These are phyloP conservation scores for Hamamelis virginiana DNA, from an alignment of 164 flowering plant species.

Conservation along the genomic window DNA sequence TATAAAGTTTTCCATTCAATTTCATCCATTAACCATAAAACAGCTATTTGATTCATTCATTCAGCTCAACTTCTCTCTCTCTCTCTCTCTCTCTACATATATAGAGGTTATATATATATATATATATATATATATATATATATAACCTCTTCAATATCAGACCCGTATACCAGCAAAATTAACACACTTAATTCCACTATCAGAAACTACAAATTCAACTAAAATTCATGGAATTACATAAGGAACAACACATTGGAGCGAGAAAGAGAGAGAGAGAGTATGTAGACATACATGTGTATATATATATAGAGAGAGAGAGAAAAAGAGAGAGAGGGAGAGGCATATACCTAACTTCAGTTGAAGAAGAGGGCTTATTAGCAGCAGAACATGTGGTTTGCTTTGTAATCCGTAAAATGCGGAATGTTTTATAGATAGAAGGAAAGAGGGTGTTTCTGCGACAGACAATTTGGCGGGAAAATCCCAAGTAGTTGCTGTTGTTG, in stretches of 20 bases:
- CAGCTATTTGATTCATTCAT: neutral
- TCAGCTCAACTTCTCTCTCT: neutral
- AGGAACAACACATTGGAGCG: neutral
- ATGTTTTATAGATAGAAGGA: neutral
- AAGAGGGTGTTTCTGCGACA: neutral
- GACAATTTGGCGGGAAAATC: slow-evolving; percentile 18
- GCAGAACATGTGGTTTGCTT: slow-evolving; percentile 45
- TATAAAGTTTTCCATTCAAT: neutral
- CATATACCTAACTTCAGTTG: slow-evolving; percentile 31
- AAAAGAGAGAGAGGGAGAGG: neutral
- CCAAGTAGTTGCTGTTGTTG: slow-evolving; percentile 1
- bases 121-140: too few species aligned
- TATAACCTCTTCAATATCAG: too few species aligned
- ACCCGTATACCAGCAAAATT: too few species aligned
- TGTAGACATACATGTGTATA: too few species aligned
- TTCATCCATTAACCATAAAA: neutral
- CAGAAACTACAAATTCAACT: neutral
- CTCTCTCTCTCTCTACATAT: too few species aligned
- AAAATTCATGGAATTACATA: neutral
- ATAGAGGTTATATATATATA: too few species aligned
- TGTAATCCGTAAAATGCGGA: neutral
- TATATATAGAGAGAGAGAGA: neutral
- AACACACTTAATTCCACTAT: neutral
- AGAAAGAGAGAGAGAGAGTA: neutral
- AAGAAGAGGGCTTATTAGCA: slow-evolving; percentile 47